These are phyloP conservation scores for Massarina eburnea DNA, from an alignment of 2,329 filamentous ascomycete genomes.

Conservation along the genomic window DNA sequence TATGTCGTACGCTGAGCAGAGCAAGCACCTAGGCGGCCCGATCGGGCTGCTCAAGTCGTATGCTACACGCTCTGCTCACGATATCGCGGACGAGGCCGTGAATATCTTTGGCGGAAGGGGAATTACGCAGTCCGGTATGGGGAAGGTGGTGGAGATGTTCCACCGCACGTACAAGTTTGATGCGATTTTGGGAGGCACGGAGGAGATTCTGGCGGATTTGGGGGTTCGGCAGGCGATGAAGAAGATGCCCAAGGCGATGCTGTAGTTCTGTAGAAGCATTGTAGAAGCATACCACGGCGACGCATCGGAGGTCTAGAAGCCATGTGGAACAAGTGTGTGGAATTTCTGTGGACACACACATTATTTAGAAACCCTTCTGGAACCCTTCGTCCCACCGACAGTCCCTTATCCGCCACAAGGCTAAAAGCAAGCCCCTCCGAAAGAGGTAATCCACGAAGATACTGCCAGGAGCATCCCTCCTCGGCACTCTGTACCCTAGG, in stretches of 20 bases:
- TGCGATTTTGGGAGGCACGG: conserved; percentile 70
- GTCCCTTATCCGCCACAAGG: too few relatives aligned
- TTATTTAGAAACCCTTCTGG: too few relatives aligned
- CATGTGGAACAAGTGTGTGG: too few relatives aligned
- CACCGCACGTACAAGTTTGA: conserved; percentile 78
- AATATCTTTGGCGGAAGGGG: conserved; percentile 86
- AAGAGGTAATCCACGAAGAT: too few relatives aligned
- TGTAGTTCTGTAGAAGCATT: conserved; percentile 52
- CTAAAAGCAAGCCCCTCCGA: too few relatives aligned
- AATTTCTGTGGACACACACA: too few relatives aligned
- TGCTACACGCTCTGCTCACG: conserved; percentile 74
- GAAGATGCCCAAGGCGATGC: conserved; percentile 79
- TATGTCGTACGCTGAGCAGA: conserved; percentile 78
- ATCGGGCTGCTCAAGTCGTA: conserved; percentile 83
- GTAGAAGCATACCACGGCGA: too few relatives aligned
- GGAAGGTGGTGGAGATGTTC: conserved; percentile 79
- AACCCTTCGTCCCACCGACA: too few relatives aligned
- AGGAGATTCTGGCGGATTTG: conserved; percentile 79
- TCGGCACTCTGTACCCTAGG: too few relatives aligned
- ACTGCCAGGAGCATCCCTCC: too few relatives aligned
- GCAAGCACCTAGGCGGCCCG: conserved; percentile 73
- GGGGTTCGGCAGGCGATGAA: conserved; percentile 83
- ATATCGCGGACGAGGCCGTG: conserved; percentile 79
- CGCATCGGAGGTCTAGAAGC: too few relatives aligned
- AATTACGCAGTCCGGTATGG: conserved; percentile 81